phyloP scores from a whole-genome alignment of 228 moss, liverwort and hornwort genomes.

The Sphagnum fallax region DNA sequence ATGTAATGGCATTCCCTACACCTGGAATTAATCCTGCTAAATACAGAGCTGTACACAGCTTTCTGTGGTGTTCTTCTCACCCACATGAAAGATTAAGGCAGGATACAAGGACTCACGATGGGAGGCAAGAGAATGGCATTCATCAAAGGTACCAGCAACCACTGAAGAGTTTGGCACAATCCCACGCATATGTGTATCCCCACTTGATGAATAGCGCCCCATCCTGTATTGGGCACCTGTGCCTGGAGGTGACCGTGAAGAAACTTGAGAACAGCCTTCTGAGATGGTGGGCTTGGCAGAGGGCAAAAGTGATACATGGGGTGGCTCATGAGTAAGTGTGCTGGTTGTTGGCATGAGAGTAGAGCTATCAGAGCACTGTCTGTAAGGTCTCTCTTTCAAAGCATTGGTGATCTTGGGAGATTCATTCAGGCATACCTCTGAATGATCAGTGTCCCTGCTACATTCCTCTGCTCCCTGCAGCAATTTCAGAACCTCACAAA shows the following conservation, averaged over 20 bases:
- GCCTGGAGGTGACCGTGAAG: slow-evolving; percentile 11
- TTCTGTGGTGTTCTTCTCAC: no score
- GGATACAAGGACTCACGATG: slow-evolving; percentile 18
- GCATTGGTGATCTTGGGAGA: no score
- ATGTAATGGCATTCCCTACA: no score
- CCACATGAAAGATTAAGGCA: not conserved
- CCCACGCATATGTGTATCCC: slow-evolving; percentile 18
- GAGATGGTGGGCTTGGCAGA: slow-evolving; percentile 26
- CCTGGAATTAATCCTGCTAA: no score
- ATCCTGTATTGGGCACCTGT: slow-evolving; percentile 21
- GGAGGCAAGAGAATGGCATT: slow-evolving; percentile 22
- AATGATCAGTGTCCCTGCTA: no score
- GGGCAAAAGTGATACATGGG: slow-evolving; percentile 21
- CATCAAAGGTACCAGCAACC: slow-evolving; percentile 21
- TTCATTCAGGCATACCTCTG: no score
- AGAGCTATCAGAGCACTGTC: slow-evolving; percentile 4
- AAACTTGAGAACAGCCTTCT: slow-evolving; percentile 6
- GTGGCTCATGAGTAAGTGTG: slow-evolving; percentile 35
- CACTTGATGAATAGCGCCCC: slow-evolving; percentile 30
- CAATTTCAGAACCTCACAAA: slow-evolving; percentile 55
- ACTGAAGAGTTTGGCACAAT: slow-evolving; percentile 20
- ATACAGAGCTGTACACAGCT: no score
- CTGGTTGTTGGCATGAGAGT: slow-evolving; percentile 26
- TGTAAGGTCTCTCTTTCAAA: no score
- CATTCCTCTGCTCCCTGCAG: slow-evolving; percentile 22